A percentile compares a stretch with the other conserved stretches of the same genome.
These are phyloP conservation scores for Annona squamosa DNA, from an alignment of 164 flowering plant genomes.

Conservation along the genomic window DNA sequence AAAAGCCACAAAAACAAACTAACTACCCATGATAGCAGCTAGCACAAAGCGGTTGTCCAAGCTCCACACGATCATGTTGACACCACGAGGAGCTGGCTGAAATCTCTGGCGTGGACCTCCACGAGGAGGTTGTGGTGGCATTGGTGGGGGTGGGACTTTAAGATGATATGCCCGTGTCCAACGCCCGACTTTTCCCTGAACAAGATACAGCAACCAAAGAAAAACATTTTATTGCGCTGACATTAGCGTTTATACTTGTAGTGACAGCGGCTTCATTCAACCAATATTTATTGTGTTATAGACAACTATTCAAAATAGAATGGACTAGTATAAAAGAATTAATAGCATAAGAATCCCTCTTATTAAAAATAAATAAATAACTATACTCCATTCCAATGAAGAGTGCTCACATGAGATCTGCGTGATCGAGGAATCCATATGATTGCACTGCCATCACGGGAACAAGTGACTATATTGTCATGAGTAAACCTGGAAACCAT, in stretches of 20 bases:
- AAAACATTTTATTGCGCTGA: not conserved
- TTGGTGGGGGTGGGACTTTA: slow-evolving; percentile 97
- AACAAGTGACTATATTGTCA: slow-evolving; percentile 94
- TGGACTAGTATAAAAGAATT: too few relatives aligned
- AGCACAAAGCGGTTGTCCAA: slow-evolving; percentile 98
- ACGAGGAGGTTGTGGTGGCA: slow-evolving; percentile 87
- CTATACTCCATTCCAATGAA: not conserved
- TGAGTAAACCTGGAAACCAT: slow-evolving; percentile 61
- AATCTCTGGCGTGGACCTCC: slow-evolving; percentile 97
- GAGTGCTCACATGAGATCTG: slow-evolving; percentile 68
- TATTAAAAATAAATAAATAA: not conserved
- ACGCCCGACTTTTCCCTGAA: slow-evolving; percentile 74
- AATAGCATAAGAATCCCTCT: too few relatives aligned
- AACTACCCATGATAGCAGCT: slow-evolving; percentile 97
- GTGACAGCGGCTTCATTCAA: not conserved
- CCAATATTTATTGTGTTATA: too few relatives aligned
- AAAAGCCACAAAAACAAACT: not conserved
- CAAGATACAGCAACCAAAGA: not conserved
- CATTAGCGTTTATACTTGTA: not conserved
- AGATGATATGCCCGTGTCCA: slow-evolving; percentile 91
- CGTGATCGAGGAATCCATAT: slow-evolving; percentile 87
- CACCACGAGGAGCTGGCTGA: slow-evolving; percentile 97
- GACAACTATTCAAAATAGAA: too few relatives aligned
- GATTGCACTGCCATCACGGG: slow-evolving; percentile 99
- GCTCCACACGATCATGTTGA: slow-evolving; percentile 99